Evolutionary conservation across 306 rosid species (phyloP), one percentile per base, ranked within the genome.

Genomic region (Dalbergia cultrata): DNA sequence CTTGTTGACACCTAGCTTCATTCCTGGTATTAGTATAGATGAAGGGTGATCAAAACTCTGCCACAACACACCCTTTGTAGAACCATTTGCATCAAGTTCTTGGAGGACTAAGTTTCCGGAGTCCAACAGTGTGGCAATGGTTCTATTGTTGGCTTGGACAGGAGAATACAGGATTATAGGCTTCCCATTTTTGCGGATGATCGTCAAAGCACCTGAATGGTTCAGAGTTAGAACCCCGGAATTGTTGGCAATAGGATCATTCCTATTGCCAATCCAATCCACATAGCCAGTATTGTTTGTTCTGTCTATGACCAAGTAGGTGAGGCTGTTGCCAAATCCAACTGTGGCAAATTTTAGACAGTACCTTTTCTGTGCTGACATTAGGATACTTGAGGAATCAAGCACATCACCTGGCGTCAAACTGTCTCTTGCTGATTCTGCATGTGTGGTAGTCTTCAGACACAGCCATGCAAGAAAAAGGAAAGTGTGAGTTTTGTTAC

Each of bases 41-140:
- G 57, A 11, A 50, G 78, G 78, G 6, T 71, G 63, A 12, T 80
- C 83, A 71, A 80, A 70, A 53, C 83, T 80, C 45, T 63, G 78
- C 83, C 79, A 71, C 13, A 72, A 19, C 58, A 72, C 66, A 1
- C 3, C 12, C 59, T 78, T 64, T 5, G 45, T 13, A 13, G 19
- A 52, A 2, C 60, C 79, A 52, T 64, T 64, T 31, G 65, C 33
- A 13, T 63, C 16, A 17, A 62, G 12, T 54, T 80, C 73, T 41
- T 9, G 64, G n/a, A 64, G 49, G 17, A 80, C 39, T 7, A 72
- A 72, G 73, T 80, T 80, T 31, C 84, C 79, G 14, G 74, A 72
- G 53, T 80, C 74, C 61, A 44, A 37, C 0, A 80, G 26, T 7
- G 65, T 80, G 26, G 63, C 66, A 10, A 62, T 26, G 34, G 57